These are phyloP conservation scores for Dillenia turbinata DNA, from an alignment of 164 flowering plant species.

Conservation along the genomic window DNA sequence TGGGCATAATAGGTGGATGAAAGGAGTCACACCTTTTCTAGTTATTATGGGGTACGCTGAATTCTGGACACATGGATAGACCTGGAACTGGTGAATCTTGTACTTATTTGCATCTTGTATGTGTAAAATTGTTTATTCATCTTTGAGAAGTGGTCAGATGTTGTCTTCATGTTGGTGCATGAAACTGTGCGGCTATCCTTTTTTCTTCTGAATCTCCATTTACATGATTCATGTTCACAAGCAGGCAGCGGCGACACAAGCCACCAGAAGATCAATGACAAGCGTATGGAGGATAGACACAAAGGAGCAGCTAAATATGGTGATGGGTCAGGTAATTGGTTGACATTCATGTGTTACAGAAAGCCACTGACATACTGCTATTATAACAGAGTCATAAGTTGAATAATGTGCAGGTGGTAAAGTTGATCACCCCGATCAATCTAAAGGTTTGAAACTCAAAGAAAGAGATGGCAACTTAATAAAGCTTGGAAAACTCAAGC, in stretches of 20 bases:
- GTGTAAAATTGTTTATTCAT: too few relatives aligned
- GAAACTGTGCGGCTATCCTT: neutral
- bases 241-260: slow-evolving; percentile 50
- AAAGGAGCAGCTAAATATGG: slow-evolving; percentile 25
- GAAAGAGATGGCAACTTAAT: slow-evolving; percentile 43
- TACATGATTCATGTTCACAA: slow-evolving; percentile 5
- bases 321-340: slow-evolving; percentile 27
- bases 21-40: too few relatives aligned
- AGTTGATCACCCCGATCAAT: slow-evolving; percentile 22
- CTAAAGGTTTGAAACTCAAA: slow-evolving; percentile 27
- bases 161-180: too few relatives aligned
- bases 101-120: too few relatives aligned
- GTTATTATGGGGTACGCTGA: too few relatives aligned
- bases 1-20: too few relatives aligned
- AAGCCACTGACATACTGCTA: neutral
- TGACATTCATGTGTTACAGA: neutral
- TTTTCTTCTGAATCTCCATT: neutral
- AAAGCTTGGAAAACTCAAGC: slow-evolving; percentile 46
- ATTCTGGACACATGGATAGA: too few relatives aligned
- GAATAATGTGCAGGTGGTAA: slow-evolving; percentile 34
- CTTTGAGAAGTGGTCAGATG: too few relatives aligned
- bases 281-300: slow-evolving; percentile 20
- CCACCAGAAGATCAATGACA: slow-evolving; percentile 33
- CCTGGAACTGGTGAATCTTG: too few relatives aligned
- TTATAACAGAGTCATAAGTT: neutral